Base-by-base conservation (phyloP, 139 green algal genomes). In the Pseudopediastrum boryanum region DNA sequence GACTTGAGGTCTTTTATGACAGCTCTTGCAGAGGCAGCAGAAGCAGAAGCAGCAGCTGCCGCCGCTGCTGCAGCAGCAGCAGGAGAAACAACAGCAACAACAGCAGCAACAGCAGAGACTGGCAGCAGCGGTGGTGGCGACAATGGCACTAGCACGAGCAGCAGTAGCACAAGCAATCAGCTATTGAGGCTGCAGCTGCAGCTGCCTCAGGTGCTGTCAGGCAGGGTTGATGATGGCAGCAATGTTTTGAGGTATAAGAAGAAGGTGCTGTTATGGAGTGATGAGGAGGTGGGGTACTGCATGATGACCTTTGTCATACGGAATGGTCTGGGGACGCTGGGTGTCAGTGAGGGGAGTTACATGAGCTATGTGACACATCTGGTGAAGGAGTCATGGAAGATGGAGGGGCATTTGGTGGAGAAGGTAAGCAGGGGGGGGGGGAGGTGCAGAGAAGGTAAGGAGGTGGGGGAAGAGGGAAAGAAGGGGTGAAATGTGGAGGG, bases 291-390 rank as follows among this genome's bases (percentile, higher is more conserved):
- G 1, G 84, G 81, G 9, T 91, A 91, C 82, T 88, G 84, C 82
- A 85, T 91, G 72, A 88, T 91, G 84, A 91, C 86, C 10, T 85
- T 89, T 71, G 81, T 87, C 5, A 86, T 91, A 41, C 73, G 67
- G 33, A 91, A 91, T 64, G 81, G 84, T 4, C 71, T 91, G 25
- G n/a, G 43, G 33, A 59, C 79, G 31, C 81, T 87, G 42, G 48
- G 27, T 9, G 66, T 64, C 46, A 74, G 85, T 25, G 33, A 38
- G 43, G 6, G 44, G 27, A 78, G 73, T 0, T 86, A 89, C 46
- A 50, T 84, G 25, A 78, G 42, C 33, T 83, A 85, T 46, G 70
- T 89, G 50, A 51, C 67, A 29, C 66, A 65, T 50, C 66, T 85
- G 36, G 80, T 51, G 29, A 62, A 58, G 10, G 42, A 77, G 2